These are phyloP conservation scores for Phlyctochytrium arcticum DNA, from an alignment of 192 early-diverging fungal species.

Conservation along the genomic window DNA sequence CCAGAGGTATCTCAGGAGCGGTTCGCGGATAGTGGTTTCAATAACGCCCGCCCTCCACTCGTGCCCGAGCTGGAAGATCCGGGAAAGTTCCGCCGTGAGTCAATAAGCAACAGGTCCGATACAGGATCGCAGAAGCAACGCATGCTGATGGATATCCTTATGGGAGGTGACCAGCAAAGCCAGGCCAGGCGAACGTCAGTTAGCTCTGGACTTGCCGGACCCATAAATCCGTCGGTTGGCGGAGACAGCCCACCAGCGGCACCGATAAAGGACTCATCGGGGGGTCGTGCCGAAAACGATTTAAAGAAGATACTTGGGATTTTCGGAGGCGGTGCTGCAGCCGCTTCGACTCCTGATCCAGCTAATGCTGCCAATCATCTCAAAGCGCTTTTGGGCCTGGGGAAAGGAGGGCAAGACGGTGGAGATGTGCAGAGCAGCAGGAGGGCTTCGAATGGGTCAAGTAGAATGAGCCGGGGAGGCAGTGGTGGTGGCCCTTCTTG, in stretches of 20 bases:
- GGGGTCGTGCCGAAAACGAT: neutral
- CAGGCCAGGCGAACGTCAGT: neutral
- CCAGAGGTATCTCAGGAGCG: neutral
- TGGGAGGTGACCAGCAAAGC: neutral
- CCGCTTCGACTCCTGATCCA: neutral
- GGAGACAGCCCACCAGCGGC: no score
- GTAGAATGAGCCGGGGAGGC: no score
- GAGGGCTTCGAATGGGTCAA: no score
- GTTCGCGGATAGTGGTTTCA: no score
- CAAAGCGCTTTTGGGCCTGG: slow-evolving; percentile 12
- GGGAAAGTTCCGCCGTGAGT: neutral
- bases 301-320: slow-evolving; percentile 15
- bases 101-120: neutral
- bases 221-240: no score
- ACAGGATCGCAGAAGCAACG: slow-evolving; percentile 8
- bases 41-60: no score
- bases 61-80: no score
- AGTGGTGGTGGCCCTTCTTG: no score
- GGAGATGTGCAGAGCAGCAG: no score
- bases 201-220: no score
- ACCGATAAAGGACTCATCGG: neutral
- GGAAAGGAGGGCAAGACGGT: no score
- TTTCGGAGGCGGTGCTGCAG: neutral
- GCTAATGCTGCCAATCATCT: neutral
- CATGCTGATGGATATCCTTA: slow-evolving; percentile 21